Conservation (phyloP, 2,329 filamentous ascomycete genomes). For the Arthrinium puccinioides region DNA sequence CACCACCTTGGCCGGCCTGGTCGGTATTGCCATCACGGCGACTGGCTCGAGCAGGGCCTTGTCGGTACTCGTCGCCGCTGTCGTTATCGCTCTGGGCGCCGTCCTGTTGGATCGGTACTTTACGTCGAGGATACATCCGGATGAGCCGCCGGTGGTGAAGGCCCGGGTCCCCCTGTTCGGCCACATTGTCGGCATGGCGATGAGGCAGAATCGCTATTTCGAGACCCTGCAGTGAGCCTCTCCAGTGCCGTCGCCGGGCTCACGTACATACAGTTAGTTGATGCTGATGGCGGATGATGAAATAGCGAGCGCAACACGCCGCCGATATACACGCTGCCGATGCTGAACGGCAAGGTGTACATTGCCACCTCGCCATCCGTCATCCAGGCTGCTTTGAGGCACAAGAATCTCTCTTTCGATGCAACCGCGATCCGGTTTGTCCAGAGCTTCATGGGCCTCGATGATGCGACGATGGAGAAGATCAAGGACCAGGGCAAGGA, state of each 20-base stretch:
- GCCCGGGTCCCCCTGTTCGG: constrained; percentile 35
- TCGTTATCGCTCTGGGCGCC: no score
- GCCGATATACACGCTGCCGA: constrained; percentile 35
- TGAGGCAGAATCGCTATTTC: constrained; percentile 27
- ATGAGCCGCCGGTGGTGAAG: constrained; percentile 34
- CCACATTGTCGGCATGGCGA: constrained; percentile 35
- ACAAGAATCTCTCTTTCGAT: constrained; percentile 33
- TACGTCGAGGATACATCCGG: neutral
- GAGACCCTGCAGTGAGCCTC: constrained; percentile 27
- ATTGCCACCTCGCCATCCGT: constrained; percentile 32
- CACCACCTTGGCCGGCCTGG: neutral
- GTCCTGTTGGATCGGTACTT: neutral
- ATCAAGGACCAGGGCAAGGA: neutral
- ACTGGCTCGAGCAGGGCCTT: neutral
- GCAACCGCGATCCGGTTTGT: constrained; percentile 30
- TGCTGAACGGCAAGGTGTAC: constrained; percentile 36
- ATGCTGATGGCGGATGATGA: neutral
- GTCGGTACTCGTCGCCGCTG: neutral
- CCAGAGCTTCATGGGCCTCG: constrained; percentile 29
- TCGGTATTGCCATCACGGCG: neutral
- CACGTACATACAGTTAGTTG: neutral
- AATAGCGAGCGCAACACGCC: constrained; percentile 17
- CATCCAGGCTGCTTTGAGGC: constrained; percentile 29
- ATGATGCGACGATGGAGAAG: constrained; percentile 19
- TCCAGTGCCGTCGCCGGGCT: neutral